A percentile compares a stretch with the other conserved stretches of the same genome.
These are phyloP conservation scores for Nigrospora osmanthi DNA, from an alignment of 2,329 filamentous ascomycete species.

Conservation along the genomic window DNA sequence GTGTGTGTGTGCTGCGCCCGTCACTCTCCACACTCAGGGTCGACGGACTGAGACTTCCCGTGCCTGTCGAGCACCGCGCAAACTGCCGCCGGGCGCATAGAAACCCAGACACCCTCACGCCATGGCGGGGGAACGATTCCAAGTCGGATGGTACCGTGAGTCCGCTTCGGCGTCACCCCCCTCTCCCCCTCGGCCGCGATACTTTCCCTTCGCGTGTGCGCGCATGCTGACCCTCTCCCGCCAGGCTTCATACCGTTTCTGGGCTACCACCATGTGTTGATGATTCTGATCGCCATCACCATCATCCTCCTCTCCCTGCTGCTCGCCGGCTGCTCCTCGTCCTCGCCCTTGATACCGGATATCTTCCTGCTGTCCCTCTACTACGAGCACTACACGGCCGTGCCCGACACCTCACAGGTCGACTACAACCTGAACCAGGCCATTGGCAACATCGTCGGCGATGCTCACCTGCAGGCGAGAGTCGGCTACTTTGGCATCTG, in stretches of 20 bases:
- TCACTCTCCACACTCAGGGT: too few relatives aligned
- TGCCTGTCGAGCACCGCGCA: too few relatives aligned
- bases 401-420: slow-evolving; percentile 79
- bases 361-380: slow-evolving; percentile 99
- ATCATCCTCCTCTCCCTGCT: slow-evolving; percentile 93
- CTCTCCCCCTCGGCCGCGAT: background rate
- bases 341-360: slow-evolving; percentile 85
- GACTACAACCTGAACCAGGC: slow-evolving; percentile 80
- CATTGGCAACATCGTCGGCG: slow-evolving; percentile 83
- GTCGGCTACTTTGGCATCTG: slow-evolving; percentile 99
- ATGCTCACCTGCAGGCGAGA: slow-evolving; percentile 76
- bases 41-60: too few relatives aligned
- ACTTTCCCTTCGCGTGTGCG: too few relatives aligned
- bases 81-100: too few relatives aligned
- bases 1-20: too few relatives aligned
- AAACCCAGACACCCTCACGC: too few relatives aligned
- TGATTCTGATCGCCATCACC: slow-evolving; percentile 89
- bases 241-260: slow-evolving; percentile 60
- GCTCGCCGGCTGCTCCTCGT: slow-evolving; percentile 92
- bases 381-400: slow-evolving; percentile 79
- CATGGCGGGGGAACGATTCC: slow-evolving; percentile 21
- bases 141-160: slow-evolving; percentile 32
- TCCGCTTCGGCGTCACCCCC: background rate
- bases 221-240: background rate
- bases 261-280: slow-evolving; percentile 79